Conservation (phyloP, 768 basidiomycete species). For the Lentinula boryana region DNA sequence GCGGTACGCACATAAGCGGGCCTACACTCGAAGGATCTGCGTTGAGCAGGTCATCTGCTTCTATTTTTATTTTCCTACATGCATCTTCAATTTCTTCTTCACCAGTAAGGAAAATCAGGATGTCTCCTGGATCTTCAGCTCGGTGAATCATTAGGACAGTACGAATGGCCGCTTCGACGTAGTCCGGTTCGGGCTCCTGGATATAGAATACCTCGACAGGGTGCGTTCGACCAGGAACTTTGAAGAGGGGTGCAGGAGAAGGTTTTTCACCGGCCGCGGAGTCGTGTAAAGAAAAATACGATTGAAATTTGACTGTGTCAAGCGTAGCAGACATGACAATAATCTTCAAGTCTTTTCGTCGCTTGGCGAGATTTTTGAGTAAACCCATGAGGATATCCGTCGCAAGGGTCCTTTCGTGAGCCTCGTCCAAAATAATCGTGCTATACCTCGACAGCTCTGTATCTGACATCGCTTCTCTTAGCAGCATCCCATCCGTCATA, state of each 20-base stretch:
- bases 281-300: constrained; percentile 67
- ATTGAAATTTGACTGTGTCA: constrained; percentile 94
- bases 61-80: constrained; percentile 86
- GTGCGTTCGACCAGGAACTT: constrained; percentile 89
- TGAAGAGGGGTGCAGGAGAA: constrained; percentile 66
- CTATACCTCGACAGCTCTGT: constrained; percentile 84
- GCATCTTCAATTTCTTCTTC: constrained; percentile 98
- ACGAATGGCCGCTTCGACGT: constrained; percentile 94
- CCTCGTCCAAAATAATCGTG: constrained; percentile 98
- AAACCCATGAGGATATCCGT: constrained; percentile 99
- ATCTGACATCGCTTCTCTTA: constrained; percentile 99
- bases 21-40: constrained; percentile 73
- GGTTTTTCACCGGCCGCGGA: constrained; percentile 21
- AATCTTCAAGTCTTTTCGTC: constrained; percentile 86
- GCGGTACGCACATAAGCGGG: constrained; percentile 83
- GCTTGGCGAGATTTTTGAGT: constrained; percentile 77
- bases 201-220: constrained; percentile 96
- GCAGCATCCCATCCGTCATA: constrained; percentile 99
- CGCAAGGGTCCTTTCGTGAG: constrained; percentile 95
- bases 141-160: constrained; percentile 97
- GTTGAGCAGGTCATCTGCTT: constrained; percentile 79
- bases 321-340: constrained; percentile 99
- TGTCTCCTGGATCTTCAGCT: constrained; percentile 88
- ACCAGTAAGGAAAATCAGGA: constrained; percentile 93
- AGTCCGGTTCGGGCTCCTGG: constrained; percentile 89